Conservation (phyloP, 768 basidiomycete species). For the Boletellus ananas region DNA sequence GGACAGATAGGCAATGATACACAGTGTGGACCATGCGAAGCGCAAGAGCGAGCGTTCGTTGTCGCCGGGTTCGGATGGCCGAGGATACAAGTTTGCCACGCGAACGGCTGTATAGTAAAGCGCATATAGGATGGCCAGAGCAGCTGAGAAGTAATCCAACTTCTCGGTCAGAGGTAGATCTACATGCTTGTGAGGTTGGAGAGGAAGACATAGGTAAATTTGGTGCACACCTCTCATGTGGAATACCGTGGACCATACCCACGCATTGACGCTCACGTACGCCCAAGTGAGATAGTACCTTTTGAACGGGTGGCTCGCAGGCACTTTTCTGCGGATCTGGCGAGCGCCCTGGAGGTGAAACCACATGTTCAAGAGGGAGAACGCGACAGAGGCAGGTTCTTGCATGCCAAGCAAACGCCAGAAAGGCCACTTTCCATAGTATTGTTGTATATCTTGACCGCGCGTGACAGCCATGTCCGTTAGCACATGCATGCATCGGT, state of each 20-base stretch:
- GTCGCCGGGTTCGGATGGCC: constrained; percentile 27
- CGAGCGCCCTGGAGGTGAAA: constrained; percentile 62
- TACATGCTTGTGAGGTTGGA: constrained; percentile 27
- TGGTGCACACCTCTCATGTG: constrained; percentile 79
- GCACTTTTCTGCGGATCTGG: constrained; percentile 45
- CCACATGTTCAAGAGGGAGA: constrained; percentile 83
- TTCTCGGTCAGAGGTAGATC: constrained; percentile 84
- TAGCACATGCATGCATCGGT: constrained; percentile 79
- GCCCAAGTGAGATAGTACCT: constrained; percentile 65
- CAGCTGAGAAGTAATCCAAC: constrained; percentile 94
- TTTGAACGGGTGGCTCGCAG: constrained; percentile 63
- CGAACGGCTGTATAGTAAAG: constrained; percentile 78
- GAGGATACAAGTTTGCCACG: constrained; percentile 67
- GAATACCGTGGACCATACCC: constrained; percentile 90
- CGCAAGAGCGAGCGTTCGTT: constrained; percentile 13
- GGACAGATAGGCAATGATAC: constrained; percentile 51
- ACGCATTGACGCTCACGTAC: constrained; percentile 76
- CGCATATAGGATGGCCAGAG: constrained; percentile 74
- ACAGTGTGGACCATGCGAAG: constrained; percentile 47
- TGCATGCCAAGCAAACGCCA: constrained; percentile 85
- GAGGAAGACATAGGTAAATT: background rate
- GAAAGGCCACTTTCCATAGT: constrained; percentile 98
- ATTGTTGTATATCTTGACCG: constrained; percentile 60
- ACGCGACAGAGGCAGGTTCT: constrained; percentile 88
- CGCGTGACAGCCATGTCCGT: constrained; percentile 51